Base-by-base conservation (phyloP, 2,329 filamentous ascomycete species). In the Pseudogymnoascus sp. region DNA sequence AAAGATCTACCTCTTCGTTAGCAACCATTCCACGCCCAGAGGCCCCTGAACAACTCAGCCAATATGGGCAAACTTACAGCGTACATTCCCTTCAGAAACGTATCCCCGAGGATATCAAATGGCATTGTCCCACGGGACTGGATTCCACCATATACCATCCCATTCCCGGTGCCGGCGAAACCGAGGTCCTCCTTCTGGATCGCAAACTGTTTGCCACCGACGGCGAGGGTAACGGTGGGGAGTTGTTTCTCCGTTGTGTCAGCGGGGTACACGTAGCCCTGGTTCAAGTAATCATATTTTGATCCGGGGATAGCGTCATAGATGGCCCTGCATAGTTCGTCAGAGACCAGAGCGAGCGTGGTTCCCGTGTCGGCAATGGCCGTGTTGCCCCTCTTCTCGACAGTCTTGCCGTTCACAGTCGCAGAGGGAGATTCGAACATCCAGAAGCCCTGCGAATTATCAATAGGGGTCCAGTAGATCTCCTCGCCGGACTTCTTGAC, bases 351-450 rank as follows among this genome's bases (percentile, higher is more conserved):
- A 1, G 82, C 82, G 59, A 91, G 79, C 0, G 87, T 88, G 31
- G 87, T 90, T 62, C 87, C 88, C 0, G 88, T 91, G 71, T 91
- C 88, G 35, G 82, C 84, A 67, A 91, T 89, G 55, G 87, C 86
- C 31, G 77, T 85, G 74, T 90, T 90, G 58, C 78, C 78, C 2
- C 75, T 70, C 8, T 80, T 77, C 1, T 74, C 59, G 29, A 86
- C 73, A 1, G 75, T 76, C 64, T 81, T 77, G 63, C 83, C 85
- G 66, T 84, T 84, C 65, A 91, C 76, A 0, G 78, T 79, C 21
- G 80, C 80, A 0, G 80, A 82, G 6, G 78, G 74, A 1, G 85
- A 88, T 5, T 78, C 70, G 70, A 90, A 83, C 72, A 81, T 76
- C 88, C 87, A 91, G 76, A 89, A 89, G 21, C 88, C 88, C 62